Evolutionary conservation across 176 grass and related monocot genomes (phyloP).

Genomic region (Ampelocalamus luodianensis): DNA sequence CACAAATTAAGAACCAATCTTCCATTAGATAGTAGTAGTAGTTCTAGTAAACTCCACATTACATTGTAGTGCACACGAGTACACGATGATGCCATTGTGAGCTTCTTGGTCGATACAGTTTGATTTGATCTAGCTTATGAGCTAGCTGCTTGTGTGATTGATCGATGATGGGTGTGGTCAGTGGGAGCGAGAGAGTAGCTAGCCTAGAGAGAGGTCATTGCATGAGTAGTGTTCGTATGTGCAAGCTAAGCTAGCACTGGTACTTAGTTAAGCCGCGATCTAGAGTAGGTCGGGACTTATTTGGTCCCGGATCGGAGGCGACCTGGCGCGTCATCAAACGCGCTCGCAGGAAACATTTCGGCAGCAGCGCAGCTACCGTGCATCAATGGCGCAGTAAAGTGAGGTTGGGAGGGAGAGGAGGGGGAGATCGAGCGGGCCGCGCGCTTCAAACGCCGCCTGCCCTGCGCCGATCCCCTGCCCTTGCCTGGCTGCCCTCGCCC

Average conservation of each 20-base stretch:
- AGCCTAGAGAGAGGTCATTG: not conserved
- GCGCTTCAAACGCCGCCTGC: not conserved
- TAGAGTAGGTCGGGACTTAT: slow-evolving; percentile 43
- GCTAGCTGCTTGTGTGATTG: not conserved
- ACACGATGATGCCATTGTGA: not conserved
- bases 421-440: not conserved
- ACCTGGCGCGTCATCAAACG: slow-evolving; percentile 22
- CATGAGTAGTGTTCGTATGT: not conserved
- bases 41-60: not conserved
- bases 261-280: slow-evolving; percentile 30
- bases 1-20: not conserved
- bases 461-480: not conserved
- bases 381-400: slow-evolving; percentile 56
- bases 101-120: not conserved
- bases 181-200: not conserved
- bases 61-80: not conserved
- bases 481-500: no score
- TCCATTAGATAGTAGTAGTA: not conserved
- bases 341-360: slow-evolving; percentile 1
- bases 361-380: slow-evolving; percentile 30
- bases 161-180: not conserved
- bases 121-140: not conserved
- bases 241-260: slow-evolving; percentile 23
- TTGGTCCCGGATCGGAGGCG: slow-evolving; percentile 25
- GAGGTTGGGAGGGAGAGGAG: not conserved